Percentiles rank a stretch among this genome's conserved stretches.
phyloP scores from a whole-genome alignment of 208 protist species.

The Porcisia hertigi region DNA sequence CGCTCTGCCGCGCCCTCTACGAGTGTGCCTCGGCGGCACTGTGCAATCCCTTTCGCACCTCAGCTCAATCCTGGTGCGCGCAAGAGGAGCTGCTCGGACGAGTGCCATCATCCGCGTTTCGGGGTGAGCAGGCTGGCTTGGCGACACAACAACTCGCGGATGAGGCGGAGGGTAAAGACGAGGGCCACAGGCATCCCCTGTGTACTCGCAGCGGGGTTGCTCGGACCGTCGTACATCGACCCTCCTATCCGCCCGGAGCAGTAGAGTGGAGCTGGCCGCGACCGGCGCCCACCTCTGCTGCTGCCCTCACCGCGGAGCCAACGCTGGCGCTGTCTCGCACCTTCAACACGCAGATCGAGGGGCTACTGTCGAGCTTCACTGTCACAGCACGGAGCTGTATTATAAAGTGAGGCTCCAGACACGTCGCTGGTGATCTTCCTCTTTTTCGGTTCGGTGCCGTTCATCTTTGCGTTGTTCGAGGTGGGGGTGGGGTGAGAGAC shows the following conservation, averaged over 20 bases:
- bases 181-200: constrained; percentile 3
- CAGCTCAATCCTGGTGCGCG: constrained; percentile 38
- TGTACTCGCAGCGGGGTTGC: neutral
- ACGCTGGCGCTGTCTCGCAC: constrained; percentile 61
- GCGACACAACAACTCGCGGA: neutral
- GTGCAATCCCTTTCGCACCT: constrained; percentile 80
- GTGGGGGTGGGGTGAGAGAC: no score
- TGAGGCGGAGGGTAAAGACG: constrained; percentile 1
- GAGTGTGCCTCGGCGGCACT: constrained; percentile 67
- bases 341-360: constrained; percentile 60
- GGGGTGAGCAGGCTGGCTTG: neutral
- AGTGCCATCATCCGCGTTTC: neutral
- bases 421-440: neutral
- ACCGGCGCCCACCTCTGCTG: constrained; percentile 26
- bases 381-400: constrained; percentile 68
- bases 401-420: constrained; percentile 21
- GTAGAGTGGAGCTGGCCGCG: constrained; percentile 46
- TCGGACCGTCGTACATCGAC: neutral
- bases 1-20: constrained; percentile 79
- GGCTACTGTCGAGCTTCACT: constrained; percentile 63
- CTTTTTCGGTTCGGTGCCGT: neutral
- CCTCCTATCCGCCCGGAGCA: constrained; percentile 18
- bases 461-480: neutral
- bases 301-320: constrained; percentile 35
- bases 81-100: constrained; percentile 42